Base-by-base conservation (phyloP, 495 filamentous ascomycete species). In the Schizothecium vesticola region DNA sequence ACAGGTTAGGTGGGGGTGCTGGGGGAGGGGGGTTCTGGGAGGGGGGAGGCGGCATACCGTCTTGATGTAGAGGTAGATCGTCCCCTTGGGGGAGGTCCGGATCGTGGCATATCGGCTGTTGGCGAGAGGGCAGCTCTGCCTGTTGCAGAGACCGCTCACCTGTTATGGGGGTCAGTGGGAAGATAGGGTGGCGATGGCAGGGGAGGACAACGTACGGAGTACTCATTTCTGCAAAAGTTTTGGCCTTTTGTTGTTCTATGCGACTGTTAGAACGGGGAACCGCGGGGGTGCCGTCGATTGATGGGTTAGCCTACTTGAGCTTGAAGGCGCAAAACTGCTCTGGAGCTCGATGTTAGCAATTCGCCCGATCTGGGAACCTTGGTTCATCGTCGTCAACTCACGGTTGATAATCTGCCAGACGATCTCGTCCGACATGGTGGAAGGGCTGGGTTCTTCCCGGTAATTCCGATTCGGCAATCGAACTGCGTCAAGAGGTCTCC, bases 251-350 rank as follows among this genome's bases (percentile, higher is more conserved):
- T 92, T 9, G 93, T 96, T 82, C 91, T 76, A 51, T 1, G 3
- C 13, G 0, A 36, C 36, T 90, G 71, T 67, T 74, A 59, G 72
- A 70, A 59, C 70, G 60, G 73, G 72, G 69, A 68, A 11, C n/a
- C 36, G 36, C 62, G 56, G 26, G 21, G 13, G 57, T 57, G 60
- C 61, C 13, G 80, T 86, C 7, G 21, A 80, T 86, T 13, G 25
- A 19, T 28, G 61, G 11, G 21, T 43, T 21, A 33, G 36, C 69
- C 77, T 81, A 95, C 91, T 98, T 98, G 69, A 98, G 84, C 74
- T 97, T 98, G 83, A 93, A 98, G 60, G 92, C 89, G 81, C 95
- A 99, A 77, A 97, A 97, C 79, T 97, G 92, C 80, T 97, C 75
- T 77, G 69, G 21, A 67, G 36, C 16, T 59, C 29, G 25, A 19